These are phyloP conservation scores for Torulaspora maleeae DNA, from an alignment of 805 yeast genomes.

Conservation along the genomic window DNA sequence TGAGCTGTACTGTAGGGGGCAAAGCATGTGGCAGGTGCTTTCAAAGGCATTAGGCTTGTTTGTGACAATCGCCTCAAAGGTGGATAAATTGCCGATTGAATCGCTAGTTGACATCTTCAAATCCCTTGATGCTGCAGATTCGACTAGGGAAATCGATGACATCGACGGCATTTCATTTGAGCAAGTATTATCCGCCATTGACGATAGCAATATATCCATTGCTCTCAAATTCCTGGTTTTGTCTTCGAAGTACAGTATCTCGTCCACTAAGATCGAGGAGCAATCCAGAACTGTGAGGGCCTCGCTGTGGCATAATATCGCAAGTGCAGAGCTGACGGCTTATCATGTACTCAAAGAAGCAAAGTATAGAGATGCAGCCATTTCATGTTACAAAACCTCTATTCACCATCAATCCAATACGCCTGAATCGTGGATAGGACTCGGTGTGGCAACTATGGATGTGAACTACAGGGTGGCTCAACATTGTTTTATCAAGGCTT, in stretches of 20 bases:
- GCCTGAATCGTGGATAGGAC: constrained; percentile 70
- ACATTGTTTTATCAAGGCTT: constrained; percentile 86
- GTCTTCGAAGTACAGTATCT: constrained; percentile 45
- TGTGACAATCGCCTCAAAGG: constrained; percentile 50
- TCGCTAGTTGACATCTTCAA: constrained; percentile 32
- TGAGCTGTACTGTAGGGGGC: constrained; percentile 34
- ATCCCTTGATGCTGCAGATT: constrained; percentile 10
- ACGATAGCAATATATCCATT: constrained; percentile 34
- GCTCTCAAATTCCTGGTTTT: constrained; percentile 42
- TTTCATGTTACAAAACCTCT: constrained; percentile 57
- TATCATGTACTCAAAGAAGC: constrained; percentile 32
- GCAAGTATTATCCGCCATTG: constrained; percentile 18
- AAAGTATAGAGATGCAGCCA: constrained; percentile 46
- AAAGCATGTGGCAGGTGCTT: constrained; percentile 61
- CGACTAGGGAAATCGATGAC: constrained; percentile 26
- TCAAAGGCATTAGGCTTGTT: constrained; percentile 54
- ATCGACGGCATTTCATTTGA: constrained; percentile 28
- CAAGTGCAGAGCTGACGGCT: constrained; percentile 54
- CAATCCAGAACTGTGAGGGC: constrained; percentile 49
- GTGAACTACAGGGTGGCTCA: constrained; percentile 72
- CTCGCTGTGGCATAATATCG: constrained; percentile 62
- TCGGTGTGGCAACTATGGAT: constrained; percentile 70
- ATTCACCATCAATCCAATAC: constrained; percentile 67
- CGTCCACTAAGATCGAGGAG: constrained; percentile 12
- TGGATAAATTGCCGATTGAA: constrained; percentile 48